phyloP scores from a whole-genome alignment of 371 early-diverging fungal genomes.

The Mucor mucedo region DNA sequence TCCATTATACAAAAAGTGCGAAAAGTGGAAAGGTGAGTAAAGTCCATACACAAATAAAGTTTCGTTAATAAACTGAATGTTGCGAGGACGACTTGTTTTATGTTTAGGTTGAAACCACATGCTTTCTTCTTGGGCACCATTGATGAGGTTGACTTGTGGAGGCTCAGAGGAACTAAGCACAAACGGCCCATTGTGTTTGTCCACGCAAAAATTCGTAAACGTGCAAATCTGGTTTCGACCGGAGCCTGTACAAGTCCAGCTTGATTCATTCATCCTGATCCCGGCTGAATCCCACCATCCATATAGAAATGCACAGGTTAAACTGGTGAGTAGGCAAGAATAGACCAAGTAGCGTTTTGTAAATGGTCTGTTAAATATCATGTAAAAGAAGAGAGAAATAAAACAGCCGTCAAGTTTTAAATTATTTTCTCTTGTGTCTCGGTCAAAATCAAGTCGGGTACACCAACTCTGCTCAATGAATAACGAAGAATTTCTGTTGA shows the following conservation, averaged over 20 bases:
- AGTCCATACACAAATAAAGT: conserved; percentile 56
- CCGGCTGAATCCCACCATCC: background rate
- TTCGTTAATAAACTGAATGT: conserved; percentile 39
- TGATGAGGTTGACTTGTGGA: conserved; percentile 45
- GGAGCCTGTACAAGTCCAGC: conserved; percentile 32
- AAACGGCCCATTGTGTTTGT: conserved; percentile 17
- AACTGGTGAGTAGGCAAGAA: too few species aligned
- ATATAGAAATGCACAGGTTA: too few species aligned
- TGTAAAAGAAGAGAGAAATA: too few species aligned
- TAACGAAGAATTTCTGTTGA: too few species aligned
- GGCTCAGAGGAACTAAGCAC: conserved; percentile 24
- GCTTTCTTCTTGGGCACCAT: conserved; percentile 31
- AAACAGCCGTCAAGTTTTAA: too few species aligned
- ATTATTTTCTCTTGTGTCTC: too few species aligned
- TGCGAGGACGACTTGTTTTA: background rate
- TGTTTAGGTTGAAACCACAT: conserved; percentile 43
- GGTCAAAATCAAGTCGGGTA: too few species aligned
- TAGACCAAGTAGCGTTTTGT: too few species aligned
- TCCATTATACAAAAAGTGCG: conserved; percentile 58
- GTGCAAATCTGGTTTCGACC: conserved; percentile 29
- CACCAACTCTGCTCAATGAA: too few species aligned
- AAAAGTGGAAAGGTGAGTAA: conserved; percentile 53
- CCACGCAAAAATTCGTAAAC: conserved; percentile 36
- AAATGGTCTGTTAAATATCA: too few species aligned
- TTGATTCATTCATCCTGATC: conserved; percentile 1